A percentile compares a stretch with the other conserved stretches of the same genome.
These are phyloP conservation scores for Cladosporium sp. DNA, from an alignment of 2,329 filamentous ascomycete genomes.

Conservation along the genomic window DNA sequence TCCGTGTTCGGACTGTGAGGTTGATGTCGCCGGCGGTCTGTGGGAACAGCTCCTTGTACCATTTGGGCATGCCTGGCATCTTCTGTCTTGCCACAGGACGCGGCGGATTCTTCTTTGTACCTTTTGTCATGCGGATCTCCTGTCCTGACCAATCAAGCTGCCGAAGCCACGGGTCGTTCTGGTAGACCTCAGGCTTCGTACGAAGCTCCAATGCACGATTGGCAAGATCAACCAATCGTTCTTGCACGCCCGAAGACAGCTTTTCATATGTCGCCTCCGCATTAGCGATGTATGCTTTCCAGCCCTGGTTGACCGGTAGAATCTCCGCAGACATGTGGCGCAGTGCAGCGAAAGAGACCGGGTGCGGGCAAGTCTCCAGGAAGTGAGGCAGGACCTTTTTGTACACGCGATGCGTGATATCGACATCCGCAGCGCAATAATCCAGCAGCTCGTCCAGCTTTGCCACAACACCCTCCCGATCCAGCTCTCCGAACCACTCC, in stretches of 20 bases:
- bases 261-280: conserved; percentile 79
- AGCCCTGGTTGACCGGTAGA: conserved; percentile 78
- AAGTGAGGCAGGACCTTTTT: conserved; percentile 89
- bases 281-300: conserved; percentile 77
- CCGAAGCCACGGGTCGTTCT: conserved; percentile 78
- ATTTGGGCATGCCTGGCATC: conserved; percentile 86
- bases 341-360: conserved; percentile 91
- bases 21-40: conserved; percentile 63
- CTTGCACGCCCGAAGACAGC: conserved; percentile 69
- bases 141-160: conserved; percentile 96
- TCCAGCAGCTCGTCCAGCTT: conserved; percentile 79
- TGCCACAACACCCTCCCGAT: conserved; percentile 61
- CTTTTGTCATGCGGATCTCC: conserved; percentile 84
- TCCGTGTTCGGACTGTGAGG: conserved; percentile 77
- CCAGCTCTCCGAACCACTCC: conserved; percentile 78
- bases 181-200: conserved; percentile 60
- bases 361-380: conserved; percentile 83
- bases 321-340: conserved; percentile 92
- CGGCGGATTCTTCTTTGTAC: conserved; percentile 75
- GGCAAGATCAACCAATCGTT: conserved; percentile 66
- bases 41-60: conserved; percentile 87
- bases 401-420: conserved; percentile 89
- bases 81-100: conserved; percentile 78
- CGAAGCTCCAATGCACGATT: conserved; percentile 73
- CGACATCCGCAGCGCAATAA: conserved; percentile 92